Evolutionary conservation across 2,329 filamentous ascomycete species (phyloP).

Genomic region (Fusarium bulbicola): DNA sequence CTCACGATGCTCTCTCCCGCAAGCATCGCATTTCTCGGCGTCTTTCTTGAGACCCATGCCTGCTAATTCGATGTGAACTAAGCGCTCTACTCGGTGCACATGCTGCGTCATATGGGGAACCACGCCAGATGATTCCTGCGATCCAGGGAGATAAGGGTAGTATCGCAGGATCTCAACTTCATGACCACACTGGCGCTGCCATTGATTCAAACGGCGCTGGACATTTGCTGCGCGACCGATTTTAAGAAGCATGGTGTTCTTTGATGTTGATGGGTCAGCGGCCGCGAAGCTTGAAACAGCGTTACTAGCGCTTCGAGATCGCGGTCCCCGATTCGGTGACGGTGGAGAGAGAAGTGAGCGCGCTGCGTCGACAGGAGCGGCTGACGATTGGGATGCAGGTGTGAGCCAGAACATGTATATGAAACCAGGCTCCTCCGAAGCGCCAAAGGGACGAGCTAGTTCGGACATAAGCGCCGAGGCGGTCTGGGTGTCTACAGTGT

Average conservation of each 20-base stretch:
- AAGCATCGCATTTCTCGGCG: slow-evolving; percentile 72
- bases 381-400: slow-evolving; percentile 58
- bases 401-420: slow-evolving; percentile 99
- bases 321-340: slow-evolving; percentile 46
- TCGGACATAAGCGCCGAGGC: slow-evolving; percentile 78
- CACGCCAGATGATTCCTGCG: slow-evolving; percentile 40
- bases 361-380: slow-evolving; percentile 66
- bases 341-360: slow-evolving; percentile 67
- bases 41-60: slow-evolving; percentile 65
- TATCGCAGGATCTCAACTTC: slow-evolving; percentile 87
- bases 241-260: slow-evolving; percentile 70
- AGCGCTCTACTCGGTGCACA: slow-evolving; percentile 85
- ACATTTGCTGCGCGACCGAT: slow-evolving; percentile 81
- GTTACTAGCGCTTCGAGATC: slow-evolving; percentile 62
- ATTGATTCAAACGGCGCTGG: slow-evolving; percentile 89
- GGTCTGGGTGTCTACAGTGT: slow-evolving; percentile 70
- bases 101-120: slow-evolving; percentile 79
- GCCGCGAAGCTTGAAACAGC: slow-evolving; percentile 62
- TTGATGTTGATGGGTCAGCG: slow-evolving; percentile 33
- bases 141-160: slow-evolving; percentile 80
- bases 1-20: slow-evolving; percentile 87
- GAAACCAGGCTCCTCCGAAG: slow-evolving; percentile 84
- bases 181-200: slow-evolving; percentile 92
- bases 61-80: slow-evolving; percentile 90
- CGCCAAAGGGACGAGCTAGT: slow-evolving; percentile 71